Conservation (phyloP, 768 basidiomycete species). For the Kwoniella heveanensis region DNA sequence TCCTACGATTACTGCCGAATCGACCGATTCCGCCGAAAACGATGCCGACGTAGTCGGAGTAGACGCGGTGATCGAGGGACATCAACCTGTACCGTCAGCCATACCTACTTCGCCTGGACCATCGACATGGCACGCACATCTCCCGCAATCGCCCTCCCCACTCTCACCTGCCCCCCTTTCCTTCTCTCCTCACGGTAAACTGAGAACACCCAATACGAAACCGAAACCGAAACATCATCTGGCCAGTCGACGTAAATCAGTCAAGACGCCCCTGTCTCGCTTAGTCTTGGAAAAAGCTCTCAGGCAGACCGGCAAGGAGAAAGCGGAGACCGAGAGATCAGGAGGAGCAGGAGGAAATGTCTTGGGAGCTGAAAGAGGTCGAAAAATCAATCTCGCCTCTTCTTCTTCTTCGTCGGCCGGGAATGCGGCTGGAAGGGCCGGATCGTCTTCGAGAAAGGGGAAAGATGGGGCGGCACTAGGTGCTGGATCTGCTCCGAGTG, state of each 20-base stretch:
- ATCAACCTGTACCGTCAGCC: not conserved
- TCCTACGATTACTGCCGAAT: slow-evolving; percentile 23
- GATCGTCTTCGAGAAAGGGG: slow-evolving; percentile 10
- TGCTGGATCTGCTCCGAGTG: not conserved
- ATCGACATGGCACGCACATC: slow-evolving; percentile 10
- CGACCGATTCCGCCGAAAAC: not conserved
- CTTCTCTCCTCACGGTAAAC: slow-evolving; percentile 24
- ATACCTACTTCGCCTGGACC: slow-evolving; percentile 14
- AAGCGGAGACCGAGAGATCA: slow-evolving; percentile 2
- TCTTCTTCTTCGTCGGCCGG: not conserved
- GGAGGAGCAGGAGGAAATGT: slow-evolving; percentile 19
- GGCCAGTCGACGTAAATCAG: slow-evolving; percentile 22
- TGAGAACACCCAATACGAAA: slow-evolving; percentile 26
- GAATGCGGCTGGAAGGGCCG: not conserved
- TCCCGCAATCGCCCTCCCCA: slow-evolving; percentile 30
- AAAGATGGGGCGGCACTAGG: slow-evolving; percentile 8
- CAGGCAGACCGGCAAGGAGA: slow-evolving; percentile 25
- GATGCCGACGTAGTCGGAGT: not conserved
- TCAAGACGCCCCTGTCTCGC: slow-evolving; percentile 44
- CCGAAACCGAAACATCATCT: slow-evolving; percentile 32
- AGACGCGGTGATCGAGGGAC: not conserved
- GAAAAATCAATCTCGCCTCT: slow-evolving; percentile 20
- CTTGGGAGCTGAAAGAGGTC: slow-evolving; percentile 28
- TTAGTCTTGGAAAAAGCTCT: slow-evolving; percentile 50
- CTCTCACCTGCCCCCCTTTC: slow-evolving; percentile 29